phyloP scores from a whole-genome alignment of 768 basidiomycete genomes.

The Termitomyces sp. region DNA sequence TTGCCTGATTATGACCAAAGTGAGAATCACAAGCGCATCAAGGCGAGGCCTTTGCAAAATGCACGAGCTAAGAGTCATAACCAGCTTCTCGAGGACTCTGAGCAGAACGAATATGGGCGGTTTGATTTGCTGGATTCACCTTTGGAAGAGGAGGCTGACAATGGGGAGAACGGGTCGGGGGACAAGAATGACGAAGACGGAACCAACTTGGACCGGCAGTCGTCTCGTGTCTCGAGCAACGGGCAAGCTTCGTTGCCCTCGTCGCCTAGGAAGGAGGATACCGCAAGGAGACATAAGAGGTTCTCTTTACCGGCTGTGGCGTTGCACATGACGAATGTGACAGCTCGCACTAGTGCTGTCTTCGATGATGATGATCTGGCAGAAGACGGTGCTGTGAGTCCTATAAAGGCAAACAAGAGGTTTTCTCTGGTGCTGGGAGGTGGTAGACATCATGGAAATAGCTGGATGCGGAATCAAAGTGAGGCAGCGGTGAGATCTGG shows the following conservation, averaged over 20 bases:
- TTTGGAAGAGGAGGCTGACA: constrained; percentile 17
- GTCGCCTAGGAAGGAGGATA: constrained; percentile 51
- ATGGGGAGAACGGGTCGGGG: constrained; percentile 1
- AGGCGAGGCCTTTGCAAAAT: constrained; percentile 31
- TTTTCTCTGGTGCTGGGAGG: constrained; percentile 62
- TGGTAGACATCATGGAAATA: constrained; percentile 15
- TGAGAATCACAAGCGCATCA: constrained; percentile 24
- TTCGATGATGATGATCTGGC: constrained; percentile 17
- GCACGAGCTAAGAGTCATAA: constrained; percentile 62
- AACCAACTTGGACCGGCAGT: not conserved
- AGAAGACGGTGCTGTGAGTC: constrained; percentile 21
- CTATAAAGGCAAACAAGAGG: constrained; percentile 34
- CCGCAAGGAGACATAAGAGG: constrained; percentile 57
- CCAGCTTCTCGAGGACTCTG: constrained; percentile 66
- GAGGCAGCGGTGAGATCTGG: constrained; percentile 35
- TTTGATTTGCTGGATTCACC: constrained; percentile 16
- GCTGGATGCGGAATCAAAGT: constrained; percentile 7
- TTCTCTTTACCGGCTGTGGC: constrained; percentile 80
- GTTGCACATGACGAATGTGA: constrained; percentile 70
- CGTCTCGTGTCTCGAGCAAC: constrained; percentile 8
- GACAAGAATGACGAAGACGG: not conserved
- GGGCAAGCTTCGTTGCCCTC: constrained; percentile 23
- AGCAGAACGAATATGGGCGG: constrained; percentile 27
- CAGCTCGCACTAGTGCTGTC: constrained; percentile 45
- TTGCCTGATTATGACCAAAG: constrained; percentile 8